A percentile compares a stretch with the other conserved stretches of the same genome.
Conservation (phyloP, 2,329 filamentous ascomycete species). For the Rhinocladiella similis region DNA sequence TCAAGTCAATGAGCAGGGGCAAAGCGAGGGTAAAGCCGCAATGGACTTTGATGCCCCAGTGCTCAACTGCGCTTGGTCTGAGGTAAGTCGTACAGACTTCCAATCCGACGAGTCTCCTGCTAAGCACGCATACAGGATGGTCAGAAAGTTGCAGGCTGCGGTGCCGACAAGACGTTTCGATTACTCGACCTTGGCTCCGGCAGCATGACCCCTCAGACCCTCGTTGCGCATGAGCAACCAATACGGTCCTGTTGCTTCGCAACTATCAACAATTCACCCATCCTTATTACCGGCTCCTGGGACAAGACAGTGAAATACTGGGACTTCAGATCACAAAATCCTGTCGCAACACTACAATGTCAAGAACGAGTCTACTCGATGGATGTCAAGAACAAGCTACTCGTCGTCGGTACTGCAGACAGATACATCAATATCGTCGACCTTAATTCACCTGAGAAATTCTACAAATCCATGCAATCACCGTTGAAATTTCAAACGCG, state of each 20-base stretch:
- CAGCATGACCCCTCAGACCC: slow-evolving; percentile 51
- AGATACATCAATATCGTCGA: slow-evolving; percentile 95
- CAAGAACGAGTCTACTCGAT: slow-evolving; percentile 72
- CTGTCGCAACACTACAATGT: slow-evolving; percentile 49
- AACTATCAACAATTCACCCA: slow-evolving; percentile 67
- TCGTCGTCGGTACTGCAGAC: slow-evolving; percentile 91
- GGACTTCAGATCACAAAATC: slow-evolving; percentile 52
- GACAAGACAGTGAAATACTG: slow-evolving; percentile 60
- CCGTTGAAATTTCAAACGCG: slow-evolving; percentile 98
- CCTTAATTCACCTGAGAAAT: slow-evolving; percentile 79
- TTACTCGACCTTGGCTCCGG: slow-evolving; percentile 76
- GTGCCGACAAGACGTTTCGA: slow-evolving; percentile 87
- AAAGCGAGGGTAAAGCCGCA: slow-evolving; percentile 78
- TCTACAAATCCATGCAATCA: slow-evolving; percentile 95
- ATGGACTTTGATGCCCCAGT: slow-evolving; percentile 87
- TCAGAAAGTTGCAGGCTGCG: slow-evolving; percentile 80
- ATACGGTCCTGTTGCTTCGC: slow-evolving; percentile 79
- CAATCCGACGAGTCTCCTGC: background rate
- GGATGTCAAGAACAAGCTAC: slow-evolving; percentile 83
- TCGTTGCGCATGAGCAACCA: slow-evolving; percentile 75
- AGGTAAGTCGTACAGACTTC: slow-evolving; percentile 56
- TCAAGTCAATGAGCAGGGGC: slow-evolving; percentile 75
- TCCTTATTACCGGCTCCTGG: slow-evolving; percentile 81
- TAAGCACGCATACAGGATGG: slow-evolving; percentile 66
- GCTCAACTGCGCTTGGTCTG: slow-evolving; percentile 82